Conservation (phyloP, 208 protist species). For the Wallacemonas rigidus region DNA sequence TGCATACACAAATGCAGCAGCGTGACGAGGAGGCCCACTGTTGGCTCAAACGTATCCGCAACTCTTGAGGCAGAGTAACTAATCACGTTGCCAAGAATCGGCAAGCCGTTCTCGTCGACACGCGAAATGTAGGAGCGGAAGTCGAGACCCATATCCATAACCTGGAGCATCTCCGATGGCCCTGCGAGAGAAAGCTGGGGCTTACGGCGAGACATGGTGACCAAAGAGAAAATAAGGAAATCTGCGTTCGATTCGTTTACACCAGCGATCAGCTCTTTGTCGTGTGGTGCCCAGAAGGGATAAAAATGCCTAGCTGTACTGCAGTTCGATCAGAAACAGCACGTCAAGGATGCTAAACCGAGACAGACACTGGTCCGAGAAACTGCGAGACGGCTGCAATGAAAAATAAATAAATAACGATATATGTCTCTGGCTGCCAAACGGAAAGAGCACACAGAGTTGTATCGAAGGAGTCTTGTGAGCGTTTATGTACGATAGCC, state of each 20-base stretch:
- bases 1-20: constrained; percentile 73
- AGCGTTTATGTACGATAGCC: no score
- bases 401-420: no score
- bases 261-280: no score
- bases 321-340: no score
- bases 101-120: constrained; percentile 69
- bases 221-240: constrained; percentile 10
- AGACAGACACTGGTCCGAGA: no score
- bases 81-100: constrained; percentile 84
- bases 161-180: constrained; percentile 59
- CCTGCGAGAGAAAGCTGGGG: constrained; percentile 55
- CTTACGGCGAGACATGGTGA: constrained; percentile 58
- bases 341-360: no score
- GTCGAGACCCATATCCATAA: constrained; percentile 87
- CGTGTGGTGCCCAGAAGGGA: no score
- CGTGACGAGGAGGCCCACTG: constrained; percentile 82
- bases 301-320: no score
- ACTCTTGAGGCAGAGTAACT: constrained; percentile 68
- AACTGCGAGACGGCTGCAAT: no score
- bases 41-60: constrained; percentile 81
- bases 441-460: no score
- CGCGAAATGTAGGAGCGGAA: constrained; percentile 84
- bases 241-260: neutral
- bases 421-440: no score
- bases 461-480: no score